Evolutionary conservation across 768 basidiomycete genomes (phyloP), one percentile per base, ranked within the genome.

Genomic region (Hypholoma fasciculare): DNA sequence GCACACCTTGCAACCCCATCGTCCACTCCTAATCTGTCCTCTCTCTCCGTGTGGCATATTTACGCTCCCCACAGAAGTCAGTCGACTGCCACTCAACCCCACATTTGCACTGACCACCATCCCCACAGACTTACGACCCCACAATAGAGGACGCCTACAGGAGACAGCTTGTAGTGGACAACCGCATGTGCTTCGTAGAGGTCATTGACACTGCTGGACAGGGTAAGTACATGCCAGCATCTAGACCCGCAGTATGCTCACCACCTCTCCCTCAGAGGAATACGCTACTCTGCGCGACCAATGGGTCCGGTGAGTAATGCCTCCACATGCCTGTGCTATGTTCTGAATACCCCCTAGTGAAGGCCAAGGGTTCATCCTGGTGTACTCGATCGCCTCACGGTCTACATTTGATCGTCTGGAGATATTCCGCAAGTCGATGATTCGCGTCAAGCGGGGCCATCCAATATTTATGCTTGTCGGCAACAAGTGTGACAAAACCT

Each of bases 141-240:
- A 98, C 95, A 66, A 98, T 98, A 85, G 95, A 98, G 77, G 95
- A 97, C 72, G 94, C 94, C 61, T 97, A 98, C 76, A 85, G 95
- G 67, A 96, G 96, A 73, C 94, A 95, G 71, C 83, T 95, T 65
- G 87, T 95, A 56, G 94, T 97, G 62, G 95, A 96, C 74, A 94
- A 94, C 70, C 84, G 88, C 66, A 95, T 95, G 86, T 96, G 94
- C 76, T 90, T 95, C 72, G 86, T 98, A 63, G 95, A 98, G 74
- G 93, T 98, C 61, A 92, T 98, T 72, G 95, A 98, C 76, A 97
- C 96, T 65, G 96, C 96, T 50, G 95, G 95, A 27, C 95, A 98
- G 86, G 94, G 94, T 94, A 68, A 62, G 86, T 76, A 19, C 6
- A 1, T 8, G 13, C 34, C n/a, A 26, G 62, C 49, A 62, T 23